phyloP scores from a whole-genome alignment of 2,329 filamentous ascomycete genomes.

The Pleomassaria siparia region DNA sequence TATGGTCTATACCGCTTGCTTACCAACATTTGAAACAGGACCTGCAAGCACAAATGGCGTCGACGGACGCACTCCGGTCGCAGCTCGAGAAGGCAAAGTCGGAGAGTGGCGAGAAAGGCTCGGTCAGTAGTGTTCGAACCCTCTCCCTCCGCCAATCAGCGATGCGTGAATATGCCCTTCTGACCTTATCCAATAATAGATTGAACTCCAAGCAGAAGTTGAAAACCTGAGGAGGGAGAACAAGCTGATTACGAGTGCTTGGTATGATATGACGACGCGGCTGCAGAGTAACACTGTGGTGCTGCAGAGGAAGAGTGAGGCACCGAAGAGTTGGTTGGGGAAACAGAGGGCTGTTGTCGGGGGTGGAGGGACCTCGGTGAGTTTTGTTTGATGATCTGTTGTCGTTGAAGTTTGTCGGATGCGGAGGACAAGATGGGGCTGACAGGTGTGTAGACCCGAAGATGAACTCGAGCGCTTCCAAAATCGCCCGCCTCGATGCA shows the following conservation, averaged over 20 bases:
- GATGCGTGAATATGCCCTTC: not conserved
- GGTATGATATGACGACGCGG: conserved; percentile 78
- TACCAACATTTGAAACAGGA: conserved; percentile 25
- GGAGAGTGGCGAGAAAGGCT: conserved; percentile 39
- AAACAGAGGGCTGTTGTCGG: conserved; percentile 67
- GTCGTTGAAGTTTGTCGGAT: not conserved
- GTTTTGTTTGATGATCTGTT: not conserved
- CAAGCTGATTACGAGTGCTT: conserved; percentile 76
- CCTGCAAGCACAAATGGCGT: conserved; percentile 30
- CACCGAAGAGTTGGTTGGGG: conserved; percentile 79
- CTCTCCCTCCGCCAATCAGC: not conserved
- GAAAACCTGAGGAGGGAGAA: conserved; percentile 77
- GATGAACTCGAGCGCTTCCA: not conserved
- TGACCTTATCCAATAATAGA: conserved; percentile 17
- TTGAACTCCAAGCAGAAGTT: conserved; percentile 50
- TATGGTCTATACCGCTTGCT: not conserved
- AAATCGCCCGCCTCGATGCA: not conserved
- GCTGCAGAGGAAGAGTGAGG: conserved; percentile 72
- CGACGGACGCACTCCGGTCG: conserved; percentile 26
- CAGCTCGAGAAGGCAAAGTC: conserved; percentile 38
- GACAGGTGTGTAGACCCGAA: not conserved
- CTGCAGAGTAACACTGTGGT: conserved; percentile 83
- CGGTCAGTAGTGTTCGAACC: conserved; percentile 27
- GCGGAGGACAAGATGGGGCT: not conserved
- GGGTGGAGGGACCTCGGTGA: not conserved